Base-by-base conservation (phyloP, 1,139 yeast genomes). In the Lodderomyces theae region DNA sequence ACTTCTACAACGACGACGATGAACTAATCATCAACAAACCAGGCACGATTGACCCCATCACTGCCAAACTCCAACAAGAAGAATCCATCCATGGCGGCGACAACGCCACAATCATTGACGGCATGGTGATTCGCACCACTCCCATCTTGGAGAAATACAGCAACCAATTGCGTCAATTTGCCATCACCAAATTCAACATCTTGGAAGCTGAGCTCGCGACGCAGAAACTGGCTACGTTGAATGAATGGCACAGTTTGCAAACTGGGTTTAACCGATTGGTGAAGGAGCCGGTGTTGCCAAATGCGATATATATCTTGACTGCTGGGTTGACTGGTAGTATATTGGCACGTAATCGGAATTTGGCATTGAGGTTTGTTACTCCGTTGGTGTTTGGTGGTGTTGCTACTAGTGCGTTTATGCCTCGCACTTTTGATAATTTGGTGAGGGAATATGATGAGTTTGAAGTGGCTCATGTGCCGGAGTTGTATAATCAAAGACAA, bases 271-370 rank as follows among this genome's bases (percentile, higher is more conserved):
- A 56, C 16, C 41, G 57, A 3, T 34, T 62, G 21, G 57, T 71
- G 30, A 56, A 58, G 40, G 77, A 72, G 42, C 79, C 80, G 3
- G 61, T 77, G 2, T 68, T 81, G 44, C 86, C 86, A 15, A 66
- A 66, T 42, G 57, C 72, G 36, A 70, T 80, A 38, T 76, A 76
- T 50, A 74, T 80, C 5, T 61, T 80, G 38, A 79, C 86, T 1
- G 64, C 72, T 3, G 61, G 81, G 3, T 69, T 81, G 46, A 56
- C 79, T 1, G 83, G 85, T 9, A 77, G 84, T 3, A 75, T 81
- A 44, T 48, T 77, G 31, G 77, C 68, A 13, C 68, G 71, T 47
- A 71, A 64, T 45, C 66, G 74, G 48, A 53, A 71, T 2, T 57
- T 79, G 5, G 77, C 78, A 1, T 34, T 74, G 10, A 66, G 86